Base-by-base conservation (phyloP, 495 filamentous ascomycete species). In the Tuber calosporum region DNA sequence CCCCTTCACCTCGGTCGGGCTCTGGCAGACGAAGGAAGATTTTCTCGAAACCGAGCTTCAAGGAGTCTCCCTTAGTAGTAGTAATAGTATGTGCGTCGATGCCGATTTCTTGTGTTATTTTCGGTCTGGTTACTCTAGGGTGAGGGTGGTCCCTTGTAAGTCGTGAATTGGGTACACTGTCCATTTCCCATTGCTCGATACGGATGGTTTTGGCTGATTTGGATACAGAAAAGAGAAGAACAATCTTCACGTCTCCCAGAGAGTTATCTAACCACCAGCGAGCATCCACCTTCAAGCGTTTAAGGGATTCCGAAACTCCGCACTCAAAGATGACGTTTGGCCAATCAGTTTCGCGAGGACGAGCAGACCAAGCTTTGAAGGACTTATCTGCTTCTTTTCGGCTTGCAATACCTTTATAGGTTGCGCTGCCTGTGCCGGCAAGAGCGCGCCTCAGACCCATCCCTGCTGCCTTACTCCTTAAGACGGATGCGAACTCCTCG, bases 271-370 rank as follows among this genome's bases (percentile, higher is more conserved):
- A 30, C 36, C 38, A 68, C n/a, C n/a, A 40, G 36, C 42, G 41
- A 8, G 53, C 62, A 40, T 19, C 26, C 38, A 73, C n/a, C 58
- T 26, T 22, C 42, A 73, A 38, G 6, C 41, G 41, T 22, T 38
- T 34, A 37, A 73, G 19, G 13, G 37, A 36, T 36, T 58, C 43
- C n/a, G 43, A 62, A 39, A 72, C 45, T 19, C 72, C 68, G 19
- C 68, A 41, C n/a, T 74, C 72, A 19, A 74, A 62, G 15, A 66
- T 45, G n/a, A 71, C 17, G 13, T 43, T 71, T 72, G 43, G 19
- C 68, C 38, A 66, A 40, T 66, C 68, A 41, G 72, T 42, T 69
- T 17, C 37, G 5, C 62, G 68, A 53, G 45, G 6, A 40, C 45
- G 43, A 11, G 37, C 11, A n/a, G n/a, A n/a, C n/a, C n/a, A n/a